Evolutionary conservation across 2,329 filamentous ascomycete species (phyloP).

Genomic region (Cryphonectria naterciae): DNA sequence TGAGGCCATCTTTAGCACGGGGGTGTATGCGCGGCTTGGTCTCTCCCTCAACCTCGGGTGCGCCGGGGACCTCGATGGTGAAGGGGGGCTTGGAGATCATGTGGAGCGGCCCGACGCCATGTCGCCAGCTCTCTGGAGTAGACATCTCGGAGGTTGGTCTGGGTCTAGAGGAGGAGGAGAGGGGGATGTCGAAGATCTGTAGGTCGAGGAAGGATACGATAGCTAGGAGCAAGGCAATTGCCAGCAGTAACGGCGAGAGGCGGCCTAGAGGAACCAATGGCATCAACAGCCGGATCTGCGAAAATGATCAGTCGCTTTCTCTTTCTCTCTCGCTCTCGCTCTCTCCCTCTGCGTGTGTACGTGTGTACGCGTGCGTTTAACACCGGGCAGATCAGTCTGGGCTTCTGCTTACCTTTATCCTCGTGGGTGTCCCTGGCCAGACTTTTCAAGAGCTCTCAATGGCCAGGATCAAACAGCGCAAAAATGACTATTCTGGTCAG

Average conservation of each 20-base stretch:
- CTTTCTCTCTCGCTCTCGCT: neutral
- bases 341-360: neutral
- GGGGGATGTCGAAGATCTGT: neutral
- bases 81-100: conserved; percentile 73
- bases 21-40: conserved; percentile 80
- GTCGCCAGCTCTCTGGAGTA: conserved; percentile 29
- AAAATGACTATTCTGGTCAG: neutral
- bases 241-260: conserved; percentile 15
- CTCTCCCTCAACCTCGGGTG: conserved; percentile 74
- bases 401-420: neutral
- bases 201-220: conserved; percentile 16
- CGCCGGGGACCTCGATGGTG: conserved; percentile 72
- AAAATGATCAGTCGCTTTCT: neutral
- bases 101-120: conserved; percentile 54
- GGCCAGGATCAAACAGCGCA: neutral
- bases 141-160: conserved; percentile 36
- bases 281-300: neutral
- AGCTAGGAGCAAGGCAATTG: conserved; percentile 16
- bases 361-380: neutral
- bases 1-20: conserved; percentile 71
- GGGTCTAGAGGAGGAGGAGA: neutral
- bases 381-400: neutral
- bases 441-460: neutral
- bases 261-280: neutral
- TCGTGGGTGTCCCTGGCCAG: neutral